phyloP scores from a whole-genome alignment of 306 rosid genomes.

The Rosa multiflora region DNA sequence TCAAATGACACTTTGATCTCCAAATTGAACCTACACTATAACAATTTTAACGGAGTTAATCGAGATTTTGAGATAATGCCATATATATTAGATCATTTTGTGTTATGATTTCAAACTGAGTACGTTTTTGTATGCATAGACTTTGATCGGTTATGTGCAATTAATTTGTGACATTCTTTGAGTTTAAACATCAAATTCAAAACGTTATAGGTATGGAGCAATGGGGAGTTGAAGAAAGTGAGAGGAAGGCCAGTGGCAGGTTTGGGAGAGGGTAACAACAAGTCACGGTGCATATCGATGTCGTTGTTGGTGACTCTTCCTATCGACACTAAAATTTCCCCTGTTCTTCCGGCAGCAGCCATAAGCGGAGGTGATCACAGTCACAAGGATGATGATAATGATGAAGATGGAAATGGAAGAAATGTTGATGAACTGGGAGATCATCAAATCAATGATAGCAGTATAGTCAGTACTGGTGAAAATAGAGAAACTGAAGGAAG shows the following conservation, averaged over 20 bases:
- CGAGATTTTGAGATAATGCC: neutral
- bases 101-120: neutral
- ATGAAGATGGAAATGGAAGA: slow-evolving; percentile 25
- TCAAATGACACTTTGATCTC: neutral
- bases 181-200: neutral
- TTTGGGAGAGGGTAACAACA: slow-evolving; percentile 22
- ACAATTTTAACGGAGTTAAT: neutral
- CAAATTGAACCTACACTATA: neutral
- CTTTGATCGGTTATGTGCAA: neutral
- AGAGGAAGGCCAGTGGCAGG: slow-evolving; percentile 63
- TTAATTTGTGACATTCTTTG: neutral
- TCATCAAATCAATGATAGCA: neutral
- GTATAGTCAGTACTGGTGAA: neutral
- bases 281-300: slow-evolving; percentile 53
- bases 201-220: slow-evolving; percentile 75
- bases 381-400: slow-evolving; percentile 13
- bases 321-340: slow-evolving; percentile 51
- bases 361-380: neutral
- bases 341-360: slow-evolving; percentile 32
- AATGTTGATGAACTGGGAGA: neutral
- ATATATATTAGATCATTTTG: neutral
- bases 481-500: slow-evolving; percentile 13
- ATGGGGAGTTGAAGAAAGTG: slow-evolving; percentile 77
- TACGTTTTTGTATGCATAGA: neutral
- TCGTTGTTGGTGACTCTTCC: slow-evolving; percentile 75